Evolutionary conservation across 768 basidiomycete species (phyloP).

Genomic region (Mycena leptocephala): DNA sequence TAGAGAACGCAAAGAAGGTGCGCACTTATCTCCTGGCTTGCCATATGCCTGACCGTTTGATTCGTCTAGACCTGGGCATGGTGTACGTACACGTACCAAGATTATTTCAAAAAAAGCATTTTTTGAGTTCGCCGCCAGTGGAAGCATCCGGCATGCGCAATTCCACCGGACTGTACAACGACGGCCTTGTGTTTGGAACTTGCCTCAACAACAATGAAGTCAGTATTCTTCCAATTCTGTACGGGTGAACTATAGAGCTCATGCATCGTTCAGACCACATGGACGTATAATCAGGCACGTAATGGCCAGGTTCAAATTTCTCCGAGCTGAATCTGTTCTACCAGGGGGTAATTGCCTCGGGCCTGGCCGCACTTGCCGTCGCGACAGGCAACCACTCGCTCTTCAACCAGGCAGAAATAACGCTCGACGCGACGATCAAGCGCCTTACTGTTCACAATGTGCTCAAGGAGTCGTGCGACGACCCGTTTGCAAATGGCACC

Average conservation of each 20-base stretch:
- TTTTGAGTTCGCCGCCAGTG: slow-evolving; percentile 14
- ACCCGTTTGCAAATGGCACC: slow-evolving; percentile 37
- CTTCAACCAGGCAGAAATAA: slow-evolving; percentile 52
- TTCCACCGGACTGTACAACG: slow-evolving; percentile 17
- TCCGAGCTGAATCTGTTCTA: background rate
- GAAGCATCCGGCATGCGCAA: slow-evolving; percentile 28
- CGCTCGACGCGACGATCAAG: slow-evolving; percentile 53
- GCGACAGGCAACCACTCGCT: slow-evolving; percentile 42
- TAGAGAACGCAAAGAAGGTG: slow-evolving; percentile 55
- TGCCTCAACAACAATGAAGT: slow-evolving; percentile 22
- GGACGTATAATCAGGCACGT: slow-evolving; percentile 59
- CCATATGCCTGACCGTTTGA: background rate
- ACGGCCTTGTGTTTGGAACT: slow-evolving; percentile 13
- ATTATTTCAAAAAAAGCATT: background rate
- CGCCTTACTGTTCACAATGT: slow-evolving; percentile 43
- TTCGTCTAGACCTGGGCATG: slow-evolving; percentile 25
- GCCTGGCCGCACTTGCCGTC: slow-evolving; percentile 51
- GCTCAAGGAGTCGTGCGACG: slow-evolving; percentile 57
- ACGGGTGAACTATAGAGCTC: background rate
- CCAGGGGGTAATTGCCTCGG: slow-evolving; percentile 58
- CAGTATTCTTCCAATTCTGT: background rate
- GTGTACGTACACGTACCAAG: background rate
- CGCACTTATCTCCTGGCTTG: background rate
- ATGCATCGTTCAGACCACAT: slow-evolving; percentile 48
- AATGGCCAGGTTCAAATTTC: background rate